Evolutionary conservation across 164 flowering plant genomes (phyloP), one percentile per base, ranked within the genome.

Genomic region (Taxillus chinensis): DNA sequence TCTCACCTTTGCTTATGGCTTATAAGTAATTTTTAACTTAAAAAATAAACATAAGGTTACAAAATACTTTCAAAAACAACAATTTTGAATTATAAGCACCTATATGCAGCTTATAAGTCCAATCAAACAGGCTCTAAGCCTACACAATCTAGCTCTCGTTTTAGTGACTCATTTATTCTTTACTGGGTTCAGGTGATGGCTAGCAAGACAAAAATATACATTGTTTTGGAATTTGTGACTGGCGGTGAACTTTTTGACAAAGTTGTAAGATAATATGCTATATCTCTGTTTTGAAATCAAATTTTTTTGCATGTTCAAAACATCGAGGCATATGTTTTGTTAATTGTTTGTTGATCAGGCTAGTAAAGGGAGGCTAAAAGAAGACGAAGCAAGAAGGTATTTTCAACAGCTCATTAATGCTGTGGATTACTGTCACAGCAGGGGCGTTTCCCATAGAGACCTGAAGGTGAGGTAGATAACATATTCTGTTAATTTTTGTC

Each of bases 391-490:
- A 16, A 84, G 97, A 67, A 88, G 78, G 59, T 88, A 86, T 61
- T 93, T 93, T 74, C 98, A 93, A 77, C 95, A 88, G 73, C 89
- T 93, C 58, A 88, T 93, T 59, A 82, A 86, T 75, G 96, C 97
- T 17, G 95, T 93, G 55, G 98, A 93, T 82, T 90, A 92, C 71
- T 92, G 97, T 70, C 98, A 92, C 73, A 90, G 97, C 68, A 82
- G 98, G 77, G 95, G 98, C 14, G 98, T 92, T 45, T 92, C 40
- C 71, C 98, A 92, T 65, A 78, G 98, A 68, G 98, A 92, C 68
- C 77, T 92, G 38, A 92, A 92, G 97, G 98, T 90, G 14, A 58
- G 46, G 7, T 39, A 58, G 48, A 13, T 41, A 42, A 7, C 58
- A 55, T 17, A 43, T 11, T n/a, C 27, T n/a, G 45, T 13, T 13